A percentile compares a stretch with the other conserved stretches of the same genome.
Evolutionary conservation across 1,284 basidiomycete species (phyloP).

Genomic region (Porodaedalea pini): DNA sequence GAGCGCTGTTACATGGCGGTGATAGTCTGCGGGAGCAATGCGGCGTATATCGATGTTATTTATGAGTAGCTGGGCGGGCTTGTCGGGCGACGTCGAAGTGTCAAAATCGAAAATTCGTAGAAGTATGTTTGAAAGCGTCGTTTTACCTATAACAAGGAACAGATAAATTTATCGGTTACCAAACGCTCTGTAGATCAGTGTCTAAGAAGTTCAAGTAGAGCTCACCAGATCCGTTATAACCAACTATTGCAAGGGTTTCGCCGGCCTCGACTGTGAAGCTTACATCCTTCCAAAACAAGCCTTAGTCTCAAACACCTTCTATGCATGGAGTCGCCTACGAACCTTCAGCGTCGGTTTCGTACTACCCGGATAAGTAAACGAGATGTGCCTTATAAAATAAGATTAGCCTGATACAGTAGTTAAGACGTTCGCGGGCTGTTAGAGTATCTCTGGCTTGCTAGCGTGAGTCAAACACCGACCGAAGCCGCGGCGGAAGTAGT

Average conservation of each 20-base stretch:
- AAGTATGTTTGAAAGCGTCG: conserved; percentile 75
- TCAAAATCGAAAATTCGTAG: conserved; percentile 75
- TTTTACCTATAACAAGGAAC: conserved; percentile 53
- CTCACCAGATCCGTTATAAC: conserved; percentile 75
- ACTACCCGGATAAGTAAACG: conserved; percentile 74
- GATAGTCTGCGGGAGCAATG: conserved; percentile 63
- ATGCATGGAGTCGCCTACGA: background rate
- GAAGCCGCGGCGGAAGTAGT: background rate
- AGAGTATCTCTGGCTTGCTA: background rate
- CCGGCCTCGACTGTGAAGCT: conserved; percentile 67
- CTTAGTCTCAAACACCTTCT: no score
- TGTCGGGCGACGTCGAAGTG: conserved; percentile 36
- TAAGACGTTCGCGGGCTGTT: background rate
- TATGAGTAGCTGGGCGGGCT: conserved; percentile 44
- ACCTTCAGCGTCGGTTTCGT: conserved; percentile 53
- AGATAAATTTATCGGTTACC: background rate
- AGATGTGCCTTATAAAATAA: conserved; percentile 49
- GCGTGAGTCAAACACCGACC: no score
- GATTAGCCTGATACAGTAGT: background rate
- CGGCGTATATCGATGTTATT: conserved; percentile 65
- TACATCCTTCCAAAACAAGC: conserved; percentile 41
- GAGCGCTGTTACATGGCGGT: conserved; percentile 68
- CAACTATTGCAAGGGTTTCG: conserved; percentile 79
- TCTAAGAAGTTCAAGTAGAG: conserved; percentile 2
- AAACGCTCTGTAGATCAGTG: conserved; percentile 3